Evolutionary conservation across 169 alveolate species (phyloP), one percentile per base, ranked within the genome.

Genomic region (Eimeria tenella): DNA sequence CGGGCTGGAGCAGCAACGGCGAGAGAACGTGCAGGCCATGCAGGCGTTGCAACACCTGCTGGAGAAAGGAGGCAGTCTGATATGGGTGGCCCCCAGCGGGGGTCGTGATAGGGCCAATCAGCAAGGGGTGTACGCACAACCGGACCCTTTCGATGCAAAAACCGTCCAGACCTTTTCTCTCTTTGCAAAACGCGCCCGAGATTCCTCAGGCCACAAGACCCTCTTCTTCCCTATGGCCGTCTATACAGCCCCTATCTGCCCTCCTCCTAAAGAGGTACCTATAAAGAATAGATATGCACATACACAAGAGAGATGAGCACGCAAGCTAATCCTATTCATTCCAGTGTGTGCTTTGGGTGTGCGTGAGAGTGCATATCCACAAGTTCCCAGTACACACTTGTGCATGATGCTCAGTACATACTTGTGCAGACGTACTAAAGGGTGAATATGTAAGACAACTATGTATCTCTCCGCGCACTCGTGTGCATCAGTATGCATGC

Each of bases 21-120:
- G 86, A 11, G 86, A 74, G 21, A 74, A 94, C 42, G 58, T 73
- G 5, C 63, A 53, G 9, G 93, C 94, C 10, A 63, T 75, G 84
- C 94, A 58, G 6, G 94, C 91, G 56, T 65, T 89, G 68, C 96
- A 94, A 92, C 82, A 87, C 52, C 73, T 86, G 58, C 68, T 94
- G 42, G 63, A 74, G 8, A 52, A 17, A 6, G 96, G 96, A 6
- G 92, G 92, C n/a, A 17, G 11, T 15, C 49, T 87, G 62, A 23
- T 94, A 7, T 94, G 96, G 96, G 96, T 94, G 8, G 96, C 96
- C 10, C 96, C 96, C 60, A 86, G 94, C 74, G 96, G 96, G 9
- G 96, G 96, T 9, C 56, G 96, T 3, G 96, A 94, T 71, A 93
- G 96, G 58, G 65, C 81, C 8, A 63, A 88, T 81, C 63, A 4